These are phyloP conservation scores for Silene vulgaris DNA, from an alignment of 179 eudicot genomes.

Conservation along the genomic window DNA sequence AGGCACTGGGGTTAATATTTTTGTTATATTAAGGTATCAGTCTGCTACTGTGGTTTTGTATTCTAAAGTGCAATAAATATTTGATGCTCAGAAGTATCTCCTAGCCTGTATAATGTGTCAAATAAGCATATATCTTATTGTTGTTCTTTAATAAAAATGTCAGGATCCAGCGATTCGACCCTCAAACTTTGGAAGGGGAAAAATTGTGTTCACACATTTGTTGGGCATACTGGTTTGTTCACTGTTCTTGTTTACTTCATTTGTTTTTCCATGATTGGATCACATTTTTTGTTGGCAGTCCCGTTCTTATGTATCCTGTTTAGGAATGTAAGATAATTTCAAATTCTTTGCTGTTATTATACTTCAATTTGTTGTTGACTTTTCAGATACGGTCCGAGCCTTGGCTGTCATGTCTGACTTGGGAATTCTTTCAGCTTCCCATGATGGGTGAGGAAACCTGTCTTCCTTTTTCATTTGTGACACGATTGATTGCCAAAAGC, in stretches of 20 bases:
- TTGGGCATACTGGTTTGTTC: slow-evolving; percentile 68
- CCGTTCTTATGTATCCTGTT: slow-evolving; percentile 1
- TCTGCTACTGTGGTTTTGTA: background rate
- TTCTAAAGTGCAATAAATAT: background rate
- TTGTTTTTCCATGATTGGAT: background rate
- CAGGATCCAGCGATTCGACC: slow-evolving; percentile 93
- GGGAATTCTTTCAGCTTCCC: slow-evolving; percentile 92
- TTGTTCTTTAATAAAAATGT: slow-evolving; percentile 2
- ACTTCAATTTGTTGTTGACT: background rate
- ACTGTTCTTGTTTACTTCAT: background rate
- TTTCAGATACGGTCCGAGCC: slow-evolving; percentile 88
- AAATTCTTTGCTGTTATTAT: background rate
- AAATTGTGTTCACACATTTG: slow-evolving; percentile 62
- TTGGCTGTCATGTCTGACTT: slow-evolving; percentile 72
- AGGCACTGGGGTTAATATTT: no score
- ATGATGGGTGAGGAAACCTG: slow-evolving; percentile 71
- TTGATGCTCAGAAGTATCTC: background rate
- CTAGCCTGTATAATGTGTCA: background rate
- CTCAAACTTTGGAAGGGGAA: slow-evolving; percentile 88
- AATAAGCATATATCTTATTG: background rate
- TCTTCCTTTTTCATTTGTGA: slow-evolving; percentile 3
- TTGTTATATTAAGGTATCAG: no score
- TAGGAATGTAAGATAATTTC: background rate
- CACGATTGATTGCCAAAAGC: background rate
- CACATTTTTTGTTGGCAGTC: slow-evolving; percentile 1